Evolutionary conservation across 1,284 basidiomycete species (phyloP), one percentile per base, ranked within the genome.

Genomic region (Stygiomarasmius scandens): DNA sequence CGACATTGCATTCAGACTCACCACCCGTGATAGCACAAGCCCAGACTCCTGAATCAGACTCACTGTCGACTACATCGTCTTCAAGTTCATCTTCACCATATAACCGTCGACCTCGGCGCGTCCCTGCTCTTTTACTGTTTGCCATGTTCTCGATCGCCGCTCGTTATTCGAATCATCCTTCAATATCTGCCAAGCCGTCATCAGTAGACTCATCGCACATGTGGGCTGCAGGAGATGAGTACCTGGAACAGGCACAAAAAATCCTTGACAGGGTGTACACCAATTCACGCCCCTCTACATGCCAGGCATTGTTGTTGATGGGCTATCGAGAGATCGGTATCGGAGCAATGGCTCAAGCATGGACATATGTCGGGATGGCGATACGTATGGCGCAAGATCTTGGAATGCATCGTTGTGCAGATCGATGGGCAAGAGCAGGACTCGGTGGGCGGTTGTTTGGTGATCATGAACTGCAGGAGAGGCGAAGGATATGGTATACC

Each of bases 331-430:
- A 95, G 72, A 83, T 93, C 29, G 92, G 92, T 1, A 90, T 93
- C 58, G 93, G 93, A 23, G 89, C 89, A 14, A 95, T 93, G 93
- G 87, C 89, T 9, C 85, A 90, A 71, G 87, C 90, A 32, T 95
- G 93, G 93, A 79, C 86, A 16, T 92, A 88, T 67, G 81, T 87
- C 20, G 90, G 90, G 6, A 88, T 90, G 85, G 87, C 85, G 0
- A 86, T 91, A 41, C 78, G 89, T 38, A 91, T 91, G 87, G 93
- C 92, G 12, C 92, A 94, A 72, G 92, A 95, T 71, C 72, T 95
- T 55, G 92, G 92, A 10, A 83, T 95, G 77, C 92, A 93, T 69
- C 84, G 91, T 49, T 83, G 83, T 62, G 90, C 92, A 49, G 90
- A 93, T 79, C 87, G 87, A 59, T 87, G 79, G 85, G 83, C 75